These are phyloP conservation scores for Silene coronaria DNA, from an alignment of 179 eudicot species.

Conservation along the genomic window DNA sequence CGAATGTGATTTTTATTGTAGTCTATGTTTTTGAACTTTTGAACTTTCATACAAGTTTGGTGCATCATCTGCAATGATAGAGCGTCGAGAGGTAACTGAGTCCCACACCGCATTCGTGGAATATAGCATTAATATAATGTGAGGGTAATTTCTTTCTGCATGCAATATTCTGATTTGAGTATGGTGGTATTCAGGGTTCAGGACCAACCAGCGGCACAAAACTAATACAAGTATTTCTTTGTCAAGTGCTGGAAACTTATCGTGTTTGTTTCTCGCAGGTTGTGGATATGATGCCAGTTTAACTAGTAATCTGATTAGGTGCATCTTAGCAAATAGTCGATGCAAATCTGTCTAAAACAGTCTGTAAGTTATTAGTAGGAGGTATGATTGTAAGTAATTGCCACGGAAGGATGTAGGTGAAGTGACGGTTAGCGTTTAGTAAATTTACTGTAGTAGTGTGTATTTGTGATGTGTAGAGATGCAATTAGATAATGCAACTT, in stretches of 20 bases:
- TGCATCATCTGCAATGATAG: too few relatives aligned
- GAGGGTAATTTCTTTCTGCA: too few relatives aligned
- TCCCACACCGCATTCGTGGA: too few relatives aligned
- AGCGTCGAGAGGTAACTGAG: too few relatives aligned
- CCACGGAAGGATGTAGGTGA: conserved; percentile 22
- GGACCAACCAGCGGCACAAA: background rate
- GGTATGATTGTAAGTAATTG: conserved; percentile 29
- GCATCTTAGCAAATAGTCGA: conserved; percentile 19
- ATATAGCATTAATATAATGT: too few relatives aligned
- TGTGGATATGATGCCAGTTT: conserved; percentile 9
- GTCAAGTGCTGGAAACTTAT: background rate
- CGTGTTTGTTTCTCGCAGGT: conserved; percentile 19
- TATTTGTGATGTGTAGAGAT: background rate
- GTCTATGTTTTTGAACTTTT: too few relatives aligned
- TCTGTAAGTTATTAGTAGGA: conserved; percentile 26
- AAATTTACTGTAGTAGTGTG: too few relatives aligned
- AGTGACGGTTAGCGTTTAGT: conserved; percentile 1
- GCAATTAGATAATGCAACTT: background rate
- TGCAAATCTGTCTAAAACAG: conserved; percentile 14
- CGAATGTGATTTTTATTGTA: too few relatives aligned
- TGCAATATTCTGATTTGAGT: background rate
- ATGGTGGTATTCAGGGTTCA: too few relatives aligned
- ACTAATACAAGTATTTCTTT: too few relatives aligned
- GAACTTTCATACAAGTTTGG: too few relatives aligned
- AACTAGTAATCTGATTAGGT: conserved; percentile 12